Conservation (phyloP, 2,329 filamentous ascomycete species). For the Elsinoe batatas region DNA sequence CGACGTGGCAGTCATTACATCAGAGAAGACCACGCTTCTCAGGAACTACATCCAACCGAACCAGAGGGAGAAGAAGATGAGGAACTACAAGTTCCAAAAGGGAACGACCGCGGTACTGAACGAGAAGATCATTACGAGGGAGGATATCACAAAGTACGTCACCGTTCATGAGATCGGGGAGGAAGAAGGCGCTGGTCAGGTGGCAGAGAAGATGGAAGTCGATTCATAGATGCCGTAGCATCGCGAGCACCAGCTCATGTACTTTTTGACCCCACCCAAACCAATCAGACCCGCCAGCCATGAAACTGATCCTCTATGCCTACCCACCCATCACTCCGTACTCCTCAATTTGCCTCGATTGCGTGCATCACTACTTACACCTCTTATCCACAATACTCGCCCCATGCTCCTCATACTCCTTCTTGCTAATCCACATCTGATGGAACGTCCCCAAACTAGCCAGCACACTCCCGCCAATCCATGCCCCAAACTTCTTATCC, state of each 20-base stretch:
- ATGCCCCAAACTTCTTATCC: conserved; percentile 84
- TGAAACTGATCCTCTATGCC: not conserved
- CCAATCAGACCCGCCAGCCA: not conserved
- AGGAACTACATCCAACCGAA: conserved; percentile 92
- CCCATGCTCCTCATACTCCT: conserved; percentile 96
- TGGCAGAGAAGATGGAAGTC: conserved; percentile 57
- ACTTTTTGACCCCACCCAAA: not conserved
- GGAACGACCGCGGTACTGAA: conserved; percentile 95
- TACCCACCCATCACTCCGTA: not conserved
- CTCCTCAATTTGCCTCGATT: not conserved
- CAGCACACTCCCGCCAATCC: conserved; percentile 94
- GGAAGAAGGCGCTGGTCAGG: conserved; percentile 47
- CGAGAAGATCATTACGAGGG: conserved; percentile 90
- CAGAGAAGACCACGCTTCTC: conserved; percentile 87
- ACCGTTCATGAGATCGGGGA: conserved; percentile 77
- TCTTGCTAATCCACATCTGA: conserved; percentile 94
- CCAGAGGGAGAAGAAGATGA: conserved; percentile 78
- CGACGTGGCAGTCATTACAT: conserved; percentile 89
- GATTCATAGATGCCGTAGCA: conserved; percentile 32
- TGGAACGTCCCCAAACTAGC: conserved; percentile 95
- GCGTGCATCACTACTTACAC: conserved; percentile 57
- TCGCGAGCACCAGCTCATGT: conserved; percentile 6
- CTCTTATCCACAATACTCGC: conserved; percentile 85
- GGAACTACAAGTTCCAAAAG: conserved; percentile 81
- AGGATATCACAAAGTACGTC: conserved; percentile 89